Base-by-base conservation (phyloP, 2,329 filamentous ascomycete genomes). In the Aspergillus fructus region DNA sequence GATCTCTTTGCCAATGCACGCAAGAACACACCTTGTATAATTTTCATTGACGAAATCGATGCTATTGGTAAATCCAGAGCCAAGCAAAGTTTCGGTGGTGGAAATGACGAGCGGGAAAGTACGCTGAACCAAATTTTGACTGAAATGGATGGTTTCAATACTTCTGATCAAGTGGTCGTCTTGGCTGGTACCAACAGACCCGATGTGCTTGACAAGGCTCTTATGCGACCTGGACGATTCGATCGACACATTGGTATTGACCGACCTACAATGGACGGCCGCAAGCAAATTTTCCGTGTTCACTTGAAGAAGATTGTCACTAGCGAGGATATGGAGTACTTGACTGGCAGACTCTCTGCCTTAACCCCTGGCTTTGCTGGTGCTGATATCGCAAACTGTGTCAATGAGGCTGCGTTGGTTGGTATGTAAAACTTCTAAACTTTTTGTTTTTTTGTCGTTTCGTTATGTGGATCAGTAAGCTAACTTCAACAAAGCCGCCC, bases 71-170 rank as follows among this genome's bases (percentile, higher is more conserved):
- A 93, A 72, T 90, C 93, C 55, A 86, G 94, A 78, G 83, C 88
- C 21, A 96, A 96, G 71, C 85, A 88, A 37, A 89, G 88, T 63
- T 91, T 91, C 58, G 89, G 89, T 40, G 93, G 93, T 62, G 94
- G 94, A 60, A 97, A 97, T 70, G 94, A 99, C 71, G 94, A 99
- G 79, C 89, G 94, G 60, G 94, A 99, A 78, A 91, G 90, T 48
- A 99, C 94, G 0, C 86, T 99, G 27, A 99, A 99, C 77, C 94
- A 99, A 78, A 97, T 99, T 60, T 81, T 99, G 53, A 99, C 94
- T 0, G 94, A 99, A 75, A 99, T 99, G 94, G 94, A 99, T 73
- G 94, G 93, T 58, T 97, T 97, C 86, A 97, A 97, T 77, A 97
- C 93, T 7, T 86, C 89, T 2, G 93, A 97, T 70, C 93, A 97